Evolutionary conservation across 2,329 filamentous ascomycete species (phyloP), one percentile per base, ranked within the genome.

Genomic region (Trichoderma sp.): DNA sequence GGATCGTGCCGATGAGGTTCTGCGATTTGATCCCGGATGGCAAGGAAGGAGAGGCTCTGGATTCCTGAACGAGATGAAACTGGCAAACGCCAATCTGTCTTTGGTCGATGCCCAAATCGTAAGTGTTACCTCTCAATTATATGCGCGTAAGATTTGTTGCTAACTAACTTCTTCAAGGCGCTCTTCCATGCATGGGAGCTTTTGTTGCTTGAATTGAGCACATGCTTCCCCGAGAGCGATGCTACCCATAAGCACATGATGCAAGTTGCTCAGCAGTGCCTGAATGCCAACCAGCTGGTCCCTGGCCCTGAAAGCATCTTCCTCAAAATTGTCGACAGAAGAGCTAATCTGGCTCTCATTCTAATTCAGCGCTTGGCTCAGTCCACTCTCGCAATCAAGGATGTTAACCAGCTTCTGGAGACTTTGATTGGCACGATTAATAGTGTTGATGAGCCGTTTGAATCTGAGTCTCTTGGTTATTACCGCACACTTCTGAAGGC

Each of bases 151-250:
- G 15, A 30, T 12, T 5, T 26, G 14, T 6, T 71, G 72, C 72
- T 43, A 57, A 64, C 51, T n/a, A 43, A 43, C 39, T 43, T 43
- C 6, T 57, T 18, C 12, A 77, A 93, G 91, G 88, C 90, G 57
- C 88, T 99, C 21, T 92, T 98, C 74, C 90, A 93, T 76, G 92
- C 93, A 70, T 98, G 95, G 94, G 95, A 97, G 80, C 91, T 93
- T 72, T 86, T 99, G 9, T 89, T 95, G 15, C 86, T 96, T 64
- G 95, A 98, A 78, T 87, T 99, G 63, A 93, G 92, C 79, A 89
- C 89, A 47, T 88, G 86, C 73, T 81, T 89, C n/a, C 86, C 86
- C 1, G 80, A 82, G 43, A 84, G 85, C 74, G 82, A 84, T 15
- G 83, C 82, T 28, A 84, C 95, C 4, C 88, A 91, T 71, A 90